Conservation (phyloP, 2,329 filamentous ascomycete genomes). For the Pestalotiopsis fici region DNA sequence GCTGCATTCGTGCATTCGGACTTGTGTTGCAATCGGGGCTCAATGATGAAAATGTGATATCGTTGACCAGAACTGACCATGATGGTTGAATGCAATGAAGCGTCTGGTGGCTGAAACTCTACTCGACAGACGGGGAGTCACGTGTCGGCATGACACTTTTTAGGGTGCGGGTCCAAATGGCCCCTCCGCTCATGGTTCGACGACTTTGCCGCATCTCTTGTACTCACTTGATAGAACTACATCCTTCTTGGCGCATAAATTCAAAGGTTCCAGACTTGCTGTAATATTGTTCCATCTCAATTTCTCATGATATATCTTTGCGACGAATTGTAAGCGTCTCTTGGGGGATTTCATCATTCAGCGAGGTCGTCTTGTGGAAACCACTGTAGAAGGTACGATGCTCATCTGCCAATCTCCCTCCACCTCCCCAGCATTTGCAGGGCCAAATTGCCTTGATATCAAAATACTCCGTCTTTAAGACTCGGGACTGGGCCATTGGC, state of each 20-base stretch:
- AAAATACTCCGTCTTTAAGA: not conserved
- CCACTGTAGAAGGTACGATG: slow-evolving; percentile 12
- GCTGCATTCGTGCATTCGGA: too few species aligned
- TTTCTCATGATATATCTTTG: not conserved
- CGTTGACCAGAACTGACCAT: not conserved
- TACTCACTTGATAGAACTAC: slow-evolving; percentile 4
- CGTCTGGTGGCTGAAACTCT: slow-evolving; percentile 12
- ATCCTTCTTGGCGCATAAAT: slow-evolving; percentile 1
- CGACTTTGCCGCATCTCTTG: slow-evolving; percentile 8
- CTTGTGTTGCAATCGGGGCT: not conserved
- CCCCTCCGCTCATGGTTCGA: slow-evolving; percentile 8
- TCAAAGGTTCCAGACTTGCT: not conserved
- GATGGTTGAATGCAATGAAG: not conserved
- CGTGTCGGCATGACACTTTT: slow-evolving; percentile 1
- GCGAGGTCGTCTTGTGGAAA: not conserved
- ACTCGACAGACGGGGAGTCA: slow-evolving; percentile 6
- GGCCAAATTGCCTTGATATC: not conserved
- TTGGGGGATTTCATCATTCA: not conserved
- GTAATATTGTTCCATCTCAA: not conserved
- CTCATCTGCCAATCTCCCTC: not conserved
- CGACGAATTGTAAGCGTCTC: slow-evolving; percentile 3
- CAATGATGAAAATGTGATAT: not conserved
- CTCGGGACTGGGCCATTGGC: not conserved
- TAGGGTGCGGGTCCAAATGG: slow-evolving; percentile 3
- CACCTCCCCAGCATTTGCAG: not conserved